Base-by-base conservation (phyloP, 2,329 filamentous ascomycete species). In the Colletotrichum abscissum region DNA sequence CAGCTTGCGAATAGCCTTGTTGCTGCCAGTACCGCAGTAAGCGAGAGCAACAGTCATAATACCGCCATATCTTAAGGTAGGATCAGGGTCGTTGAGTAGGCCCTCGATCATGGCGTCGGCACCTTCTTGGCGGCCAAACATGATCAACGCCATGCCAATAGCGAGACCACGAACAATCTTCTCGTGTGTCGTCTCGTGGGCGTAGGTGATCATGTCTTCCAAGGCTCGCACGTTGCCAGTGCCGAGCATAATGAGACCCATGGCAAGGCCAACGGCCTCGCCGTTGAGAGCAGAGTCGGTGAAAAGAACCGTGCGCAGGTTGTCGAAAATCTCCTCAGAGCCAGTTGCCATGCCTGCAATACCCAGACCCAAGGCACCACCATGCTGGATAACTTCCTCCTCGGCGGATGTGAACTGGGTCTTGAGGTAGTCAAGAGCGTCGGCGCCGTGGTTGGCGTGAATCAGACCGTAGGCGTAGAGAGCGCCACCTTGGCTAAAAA, bases 31-130 rank as follows among this genome's bases (percentile, higher is more conserved):
- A 71, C 97, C 97, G 81, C 96, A 98, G 86, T 99, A 99, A 22
- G 97, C 97, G 81, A 99, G 88, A 64, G 97, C 97, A 71, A 99
- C 94, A n/a, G 97, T 98, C 91, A 99, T 95, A 82, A 99, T 98
- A 86, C 97, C 97, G 81, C 97, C 97, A 78, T 99, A 99, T 77
- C 97, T 92, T 74, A 99, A 88, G 8, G 95, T 96, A 77, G 97
- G 95, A 81, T 99, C 96, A 1, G 97, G 94, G 78, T 99, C 97
- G 76, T 95, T 95, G 46, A 99, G 89, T 2, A 99, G 91, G 60
- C 94, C 95, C 80, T 97, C 96, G 76, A 99, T 97, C 78, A 98
- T 90, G 79, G 97, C 94, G 83, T 99, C 97, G 14, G 97, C 97
- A 75, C 93, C 93, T 83, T 99, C 97, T 84, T 98, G 95, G 73